Evolutionary conservation across 345 rosid genomes (phyloP).

Genomic region (Physaria fendleri): DNA sequence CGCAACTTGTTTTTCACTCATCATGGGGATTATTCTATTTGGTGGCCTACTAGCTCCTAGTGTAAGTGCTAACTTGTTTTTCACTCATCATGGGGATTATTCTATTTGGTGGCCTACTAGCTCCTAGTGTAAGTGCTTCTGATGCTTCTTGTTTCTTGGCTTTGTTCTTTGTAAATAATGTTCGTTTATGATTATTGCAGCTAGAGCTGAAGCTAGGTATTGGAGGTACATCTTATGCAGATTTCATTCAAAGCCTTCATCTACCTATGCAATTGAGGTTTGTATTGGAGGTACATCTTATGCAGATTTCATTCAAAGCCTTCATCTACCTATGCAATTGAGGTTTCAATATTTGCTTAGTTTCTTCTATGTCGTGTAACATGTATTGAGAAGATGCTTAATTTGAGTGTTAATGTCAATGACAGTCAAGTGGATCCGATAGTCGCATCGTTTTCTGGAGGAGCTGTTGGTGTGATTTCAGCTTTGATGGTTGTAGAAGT

Average conservation of each 20-base stretch:
- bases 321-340: conserved; percentile 86
- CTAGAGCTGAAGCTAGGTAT: conserved; percentile 90
- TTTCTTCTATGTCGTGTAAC: background rate
- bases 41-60: conserved; percentile 92
- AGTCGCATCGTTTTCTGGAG: conserved; percentile 97
- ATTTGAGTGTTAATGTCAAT: conserved; percentile 16
- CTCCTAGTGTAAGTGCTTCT: conserved; percentile 59
- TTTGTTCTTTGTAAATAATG: background rate
- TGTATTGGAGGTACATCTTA: conserved; percentile 92
- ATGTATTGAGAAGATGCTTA: background rate
- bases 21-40: conserved; percentile 75
- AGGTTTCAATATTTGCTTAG: conserved; percentile 40
- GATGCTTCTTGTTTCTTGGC: background rate
- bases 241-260: conserved; percentile 68
- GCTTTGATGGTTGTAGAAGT: conserved; percentile 96
- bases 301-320: conserved; percentile 65
- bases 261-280: conserved; percentile 89
- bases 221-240: conserved; percentile 90
- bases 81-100: conserved; percentile 88
- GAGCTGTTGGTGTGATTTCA: conserved; percentile 96
- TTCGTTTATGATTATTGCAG: conserved; percentile 31
- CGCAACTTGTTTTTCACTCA: conserved; percentile 83
- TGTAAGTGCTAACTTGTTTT: conserved; percentile 56
- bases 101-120: conserved; percentile 84
- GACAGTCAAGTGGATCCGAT: conserved; percentile 91